A percentile compares a stretch with the other conserved stretches of the same genome.
phyloP scores from a whole-genome alignment of 768 basidiomycete species.

The Boletus vinaceobasis region DNA sequence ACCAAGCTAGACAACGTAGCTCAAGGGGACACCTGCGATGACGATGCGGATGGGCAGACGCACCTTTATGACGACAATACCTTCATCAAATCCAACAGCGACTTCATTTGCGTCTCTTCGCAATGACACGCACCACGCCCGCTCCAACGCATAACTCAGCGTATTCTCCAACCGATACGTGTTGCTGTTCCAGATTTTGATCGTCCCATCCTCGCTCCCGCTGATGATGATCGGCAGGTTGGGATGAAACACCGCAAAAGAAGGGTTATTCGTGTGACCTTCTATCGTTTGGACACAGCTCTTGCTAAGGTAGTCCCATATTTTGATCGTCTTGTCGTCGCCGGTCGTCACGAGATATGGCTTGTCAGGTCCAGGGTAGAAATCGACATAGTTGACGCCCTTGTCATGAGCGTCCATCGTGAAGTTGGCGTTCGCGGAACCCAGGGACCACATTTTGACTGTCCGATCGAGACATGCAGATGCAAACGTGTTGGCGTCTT shows the following conservation, averaged over 20 bases:
- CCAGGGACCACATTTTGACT: slow-evolving; percentile 97
- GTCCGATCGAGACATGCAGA: slow-evolving; percentile 97
- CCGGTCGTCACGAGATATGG: slow-evolving; percentile 96
- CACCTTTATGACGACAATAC: slow-evolving; percentile 90
- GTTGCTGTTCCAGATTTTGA: slow-evolving; percentile 97
- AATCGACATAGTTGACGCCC: slow-evolving; percentile 98
- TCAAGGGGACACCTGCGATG: not conserved
- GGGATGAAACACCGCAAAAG: slow-evolving; percentile 95
- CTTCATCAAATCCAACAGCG: slow-evolving; percentile 95
- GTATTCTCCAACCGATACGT: slow-evolving; percentile 97
- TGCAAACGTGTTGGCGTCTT: slow-evolving; percentile 96
- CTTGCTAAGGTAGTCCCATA: slow-evolving; percentile 99
- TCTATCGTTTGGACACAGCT: slow-evolving; percentile 98
- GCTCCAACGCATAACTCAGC: slow-evolving; percentile 89
- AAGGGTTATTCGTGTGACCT: slow-evolving; percentile 96
- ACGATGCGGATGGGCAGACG: slow-evolving; percentile 7
- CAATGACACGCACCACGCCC: slow-evolving; percentile 91
- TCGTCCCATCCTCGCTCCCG: slow-evolving; percentile 93
- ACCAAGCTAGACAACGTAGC: slow-evolving; percentile 58
- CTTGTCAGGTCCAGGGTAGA: slow-evolving; percentile 96
- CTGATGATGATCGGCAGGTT: slow-evolving; percentile 90
- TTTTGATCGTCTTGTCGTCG: slow-evolving; percentile 96
- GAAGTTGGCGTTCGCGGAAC: slow-evolving; percentile 82
- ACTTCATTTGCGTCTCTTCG: slow-evolving; percentile 86
- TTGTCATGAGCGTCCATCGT: slow-evolving; percentile 98